These are phyloP conservation scores for Russula dissimulans DNA, from an alignment of 768 basidiomycete species.

Conservation along the genomic window DNA sequence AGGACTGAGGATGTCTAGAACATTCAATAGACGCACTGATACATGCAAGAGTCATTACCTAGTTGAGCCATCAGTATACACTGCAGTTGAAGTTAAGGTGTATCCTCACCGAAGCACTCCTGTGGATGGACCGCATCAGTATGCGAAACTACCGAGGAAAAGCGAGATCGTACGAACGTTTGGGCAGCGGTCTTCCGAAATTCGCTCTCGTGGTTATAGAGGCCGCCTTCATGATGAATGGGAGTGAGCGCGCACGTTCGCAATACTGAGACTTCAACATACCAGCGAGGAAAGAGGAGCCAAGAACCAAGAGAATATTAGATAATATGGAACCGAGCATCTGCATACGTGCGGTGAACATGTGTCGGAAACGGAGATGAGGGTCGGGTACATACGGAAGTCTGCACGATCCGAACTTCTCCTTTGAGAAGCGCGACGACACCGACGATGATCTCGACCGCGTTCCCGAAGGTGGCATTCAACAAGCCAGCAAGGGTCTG, in stretches of 20 bases:
- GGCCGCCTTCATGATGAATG: constrained; percentile 43
- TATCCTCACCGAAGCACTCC: constrained; percentile 14
- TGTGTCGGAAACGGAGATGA: not conserved
- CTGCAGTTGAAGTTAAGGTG: not conserved
- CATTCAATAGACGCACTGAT: constrained; percentile 48
- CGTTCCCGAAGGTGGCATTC: constrained; percentile 79
- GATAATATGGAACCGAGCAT: constrained; percentile 89
- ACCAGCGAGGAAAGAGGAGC: constrained; percentile 85
- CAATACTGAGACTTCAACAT: constrained; percentile 19
- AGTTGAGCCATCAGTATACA: constrained; percentile 2
- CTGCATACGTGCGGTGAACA: constrained; percentile 28
- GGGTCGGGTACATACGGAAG: constrained; percentile 46
- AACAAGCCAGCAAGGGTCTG: constrained; percentile 80
- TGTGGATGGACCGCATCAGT: not conserved
- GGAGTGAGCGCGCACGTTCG: not conserved
- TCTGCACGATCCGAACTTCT: constrained; percentile 84
- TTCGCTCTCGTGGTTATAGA: constrained; percentile 50
- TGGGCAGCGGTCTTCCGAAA: constrained; percentile 86
- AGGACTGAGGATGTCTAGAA: too few species aligned
- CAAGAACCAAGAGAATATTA: constrained; percentile 82
- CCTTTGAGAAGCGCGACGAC: constrained; percentile 66
- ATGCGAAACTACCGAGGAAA: not conserved
- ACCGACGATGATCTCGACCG: constrained; percentile 85
- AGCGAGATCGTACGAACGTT: constrained; percentile 41
- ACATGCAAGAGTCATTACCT: constrained; percentile 81